Evolutionary conservation across 2,329 filamentous ascomycete species (phyloP).

Genomic region (Xylaria hypoxylon): DNA sequence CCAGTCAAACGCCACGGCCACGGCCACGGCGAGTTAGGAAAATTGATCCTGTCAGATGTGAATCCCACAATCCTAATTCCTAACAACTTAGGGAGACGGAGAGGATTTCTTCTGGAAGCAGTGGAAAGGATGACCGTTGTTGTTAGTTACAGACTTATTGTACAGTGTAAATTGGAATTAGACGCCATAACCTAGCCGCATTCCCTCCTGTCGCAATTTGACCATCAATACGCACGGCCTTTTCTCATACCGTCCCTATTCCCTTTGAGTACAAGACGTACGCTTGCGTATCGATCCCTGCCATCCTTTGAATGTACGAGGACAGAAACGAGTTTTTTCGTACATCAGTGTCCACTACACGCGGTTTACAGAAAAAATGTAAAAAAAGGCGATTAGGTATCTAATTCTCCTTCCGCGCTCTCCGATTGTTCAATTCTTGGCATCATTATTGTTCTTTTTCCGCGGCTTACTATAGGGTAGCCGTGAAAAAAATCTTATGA

Average conservation of each 20-base stretch:
- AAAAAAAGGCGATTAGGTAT: background rate
- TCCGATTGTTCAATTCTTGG: conserved; percentile 1
- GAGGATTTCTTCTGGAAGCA: conserved; percentile 31
- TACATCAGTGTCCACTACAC: background rate
- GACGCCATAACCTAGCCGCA: background rate
- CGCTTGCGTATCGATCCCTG: background rate
- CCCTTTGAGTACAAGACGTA: background rate
- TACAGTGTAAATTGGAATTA: background rate
- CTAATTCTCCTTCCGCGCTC: background rate
- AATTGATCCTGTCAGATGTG: conserved; percentile 1
- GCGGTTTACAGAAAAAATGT: too few relatives aligned
- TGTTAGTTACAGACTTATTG: too few relatives aligned
- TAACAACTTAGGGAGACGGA: background rate
- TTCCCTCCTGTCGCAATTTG: background rate
- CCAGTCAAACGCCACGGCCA: conserved; percentile 15
- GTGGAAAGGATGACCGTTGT: conserved; percentile 7
- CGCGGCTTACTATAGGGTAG: background rate
- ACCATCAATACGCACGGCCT: conserved; percentile 8
- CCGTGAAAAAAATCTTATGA: too few relatives aligned
- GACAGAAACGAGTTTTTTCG: background rate
- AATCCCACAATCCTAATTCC: conserved; percentile 32
- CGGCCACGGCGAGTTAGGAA: conserved; percentile 13
- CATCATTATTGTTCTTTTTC: background rate
- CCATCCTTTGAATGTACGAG: background rate
- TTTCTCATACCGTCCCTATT: background rate